Evolutionary conservation across 2,329 filamentous ascomycete species (phyloP), one percentile per base, ranked within the genome.

Genomic region (Lasiodiplodia theobromae): DNA sequence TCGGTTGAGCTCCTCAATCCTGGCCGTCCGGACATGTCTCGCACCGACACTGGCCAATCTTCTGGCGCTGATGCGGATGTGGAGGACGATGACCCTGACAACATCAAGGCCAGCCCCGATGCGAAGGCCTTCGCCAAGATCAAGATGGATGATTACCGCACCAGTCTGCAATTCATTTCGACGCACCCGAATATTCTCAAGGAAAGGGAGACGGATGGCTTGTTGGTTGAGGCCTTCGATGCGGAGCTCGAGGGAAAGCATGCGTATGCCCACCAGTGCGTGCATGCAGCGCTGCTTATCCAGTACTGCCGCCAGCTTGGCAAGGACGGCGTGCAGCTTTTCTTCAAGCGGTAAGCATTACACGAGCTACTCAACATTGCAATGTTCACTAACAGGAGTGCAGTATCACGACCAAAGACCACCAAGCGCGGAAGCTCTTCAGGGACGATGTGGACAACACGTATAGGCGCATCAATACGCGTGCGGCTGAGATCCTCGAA

Each of bases 221-320:
- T 99, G 11, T 86, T 99, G 16, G 90, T 97, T 63, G 88, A 97
- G 80, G 96, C 94, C 0, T 98, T 99, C 81, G 94, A 97, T 77
- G 89, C 90, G 0, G 92, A 95, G 71, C 87, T 96, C 69, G 90
- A 93, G 71, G 88, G 88, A 68, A 88, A 92, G 72, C 88, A 91
- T 67, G 91, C 92, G n/a, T 88, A 91, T 72, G 89, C 93, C 4
- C 88, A 90, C 58, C 92, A 95, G 78, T 97, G 91, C 80, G 94
- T 99, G 25, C 96, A 99, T 81, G 94, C 98, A 78, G 95, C 92
- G 3, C 85, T 98, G 18, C 85, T 99, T 14, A 83, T 99, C 51
- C 96, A 99, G 79, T 99, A 99, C 83, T 99, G 96, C 82, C 89
- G 95, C 11, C 91, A 93, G 52, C 86, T 99, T 7, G 94, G 95